A percentile compares a stretch with the other conserved stretches of the same genome.
Conservation (phyloP, 192 early-diverging fungal species). For the Backusella psychrophila region DNA sequence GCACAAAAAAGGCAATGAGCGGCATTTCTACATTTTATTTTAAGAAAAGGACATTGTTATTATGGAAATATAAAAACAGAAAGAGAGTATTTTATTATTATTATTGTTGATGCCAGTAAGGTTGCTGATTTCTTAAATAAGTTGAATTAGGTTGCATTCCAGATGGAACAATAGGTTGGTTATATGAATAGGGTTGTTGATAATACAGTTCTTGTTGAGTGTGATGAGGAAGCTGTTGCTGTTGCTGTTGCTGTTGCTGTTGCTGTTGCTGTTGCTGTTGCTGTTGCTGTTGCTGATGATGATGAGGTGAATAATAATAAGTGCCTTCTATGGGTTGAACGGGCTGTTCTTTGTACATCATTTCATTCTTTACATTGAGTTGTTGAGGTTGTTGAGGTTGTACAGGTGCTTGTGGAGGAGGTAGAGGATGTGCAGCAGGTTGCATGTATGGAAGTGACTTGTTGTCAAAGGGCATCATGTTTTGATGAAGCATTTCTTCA, state of each 20-base stretch:
- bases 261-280: neutral
- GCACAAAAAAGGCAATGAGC: neutral
- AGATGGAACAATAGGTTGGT: neutral
- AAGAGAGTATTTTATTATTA: neutral
- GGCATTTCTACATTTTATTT: neutral
- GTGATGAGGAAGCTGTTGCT: neutral
- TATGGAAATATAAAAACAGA: neutral
- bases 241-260: neutral
- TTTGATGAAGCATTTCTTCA: neutral
- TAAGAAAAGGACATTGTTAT: neutral
- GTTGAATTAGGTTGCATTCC: conserved; percentile 4
- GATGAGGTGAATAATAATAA: conserved; percentile 4
- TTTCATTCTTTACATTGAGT: neutral
- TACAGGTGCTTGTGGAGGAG: neutral
- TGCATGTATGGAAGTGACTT: neutral
- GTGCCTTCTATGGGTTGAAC: neutral
- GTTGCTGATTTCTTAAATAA: conserved; percentile 5
- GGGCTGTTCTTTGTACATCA: neutral
- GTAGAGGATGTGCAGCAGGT: neutral
- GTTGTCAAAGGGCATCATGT: neutral
- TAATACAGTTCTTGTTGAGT: neutral
- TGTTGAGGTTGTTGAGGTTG: neutral
- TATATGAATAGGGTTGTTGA: conserved; percentile 9
- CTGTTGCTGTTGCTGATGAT: neutral
- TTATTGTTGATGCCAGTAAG: conserved; percentile 16